A percentile compares a stretch with the other conserved stretches of the same genome.
phyloP scores from a whole-genome alignment of 768 basidiomycete genomes.

The Suillus spraguei region DNA sequence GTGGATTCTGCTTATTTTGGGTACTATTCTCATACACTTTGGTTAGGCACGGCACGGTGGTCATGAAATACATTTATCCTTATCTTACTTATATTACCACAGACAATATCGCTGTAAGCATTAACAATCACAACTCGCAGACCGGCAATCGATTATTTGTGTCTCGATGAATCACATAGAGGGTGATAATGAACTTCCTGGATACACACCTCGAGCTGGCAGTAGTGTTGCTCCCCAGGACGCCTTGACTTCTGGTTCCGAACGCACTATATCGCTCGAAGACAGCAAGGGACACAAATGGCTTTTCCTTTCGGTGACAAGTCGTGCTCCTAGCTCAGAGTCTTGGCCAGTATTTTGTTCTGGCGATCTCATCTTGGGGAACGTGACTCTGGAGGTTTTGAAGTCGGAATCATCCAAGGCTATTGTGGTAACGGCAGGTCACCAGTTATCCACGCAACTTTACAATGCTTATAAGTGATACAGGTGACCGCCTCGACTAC shows the following conservation, averaged over 20 bases:
- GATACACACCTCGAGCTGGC: conserved; percentile 17
- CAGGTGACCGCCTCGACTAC: conserved; percentile 53
- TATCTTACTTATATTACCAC: not conserved
- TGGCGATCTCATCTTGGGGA: conserved; percentile 51
- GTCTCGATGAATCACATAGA: not conserved
- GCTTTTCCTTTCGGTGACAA: conserved; percentile 48
- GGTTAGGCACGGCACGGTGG: not conserved
- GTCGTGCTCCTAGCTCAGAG: conserved; percentile 40
- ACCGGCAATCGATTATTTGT: not conserved
- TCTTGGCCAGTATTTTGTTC: conserved; percentile 49
- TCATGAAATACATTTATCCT: not conserved
- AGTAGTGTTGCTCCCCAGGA: conserved; percentile 7
- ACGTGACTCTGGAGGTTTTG: conserved; percentile 51
- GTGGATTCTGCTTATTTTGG: not conserved
- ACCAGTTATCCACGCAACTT: not conserved
- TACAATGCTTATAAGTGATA: not conserved
- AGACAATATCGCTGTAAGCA: not conserved
- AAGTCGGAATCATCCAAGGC: conserved; percentile 52
- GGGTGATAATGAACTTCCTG: conserved; percentile 21
- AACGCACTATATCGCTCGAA: conserved; percentile 46
- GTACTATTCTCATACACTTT: conserved; percentile 1
- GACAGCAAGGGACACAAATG: conserved; percentile 44
- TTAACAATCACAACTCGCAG: not conserved
- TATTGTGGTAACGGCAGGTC: conserved; percentile 40
- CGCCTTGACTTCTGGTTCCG: conserved; percentile 16